Percentiles rank a stretch among this genome's conserved stretches.
Conservation (phyloP, 2,329 filamentous ascomycete species). For the Calonectria pseudoturangicola region DNA sequence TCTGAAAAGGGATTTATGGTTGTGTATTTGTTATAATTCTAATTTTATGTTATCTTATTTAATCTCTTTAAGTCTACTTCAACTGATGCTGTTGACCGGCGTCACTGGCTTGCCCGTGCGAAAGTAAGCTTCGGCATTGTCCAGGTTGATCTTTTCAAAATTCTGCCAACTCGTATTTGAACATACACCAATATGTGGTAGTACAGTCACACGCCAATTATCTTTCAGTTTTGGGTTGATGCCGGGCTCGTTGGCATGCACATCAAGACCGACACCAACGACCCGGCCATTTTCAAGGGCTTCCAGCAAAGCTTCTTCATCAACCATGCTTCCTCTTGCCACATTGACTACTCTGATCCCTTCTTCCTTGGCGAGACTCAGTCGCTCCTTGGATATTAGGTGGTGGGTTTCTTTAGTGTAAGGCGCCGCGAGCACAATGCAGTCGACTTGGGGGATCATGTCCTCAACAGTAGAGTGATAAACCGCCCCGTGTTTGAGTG, state of each 20-base stretch:
- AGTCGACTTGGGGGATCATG: constrained; percentile 38
- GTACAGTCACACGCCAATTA: constrained; percentile 42
- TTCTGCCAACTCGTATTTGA: constrained; percentile 45
- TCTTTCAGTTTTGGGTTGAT: constrained; percentile 43
- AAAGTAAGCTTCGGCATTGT: constrained; percentile 44
- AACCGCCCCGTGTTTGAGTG: constrained; percentile 18
- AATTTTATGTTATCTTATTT: no score
- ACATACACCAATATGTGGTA: constrained; percentile 46
- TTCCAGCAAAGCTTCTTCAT: constrained; percentile 47
- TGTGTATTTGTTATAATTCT: no score
- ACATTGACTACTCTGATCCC: constrained; percentile 47
- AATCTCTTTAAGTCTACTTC: not conserved
- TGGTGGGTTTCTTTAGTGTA: constrained; percentile 46
- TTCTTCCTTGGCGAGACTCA: constrained; percentile 38
- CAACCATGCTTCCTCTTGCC: constrained; percentile 46
- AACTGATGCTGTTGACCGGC: constrained; percentile 39
- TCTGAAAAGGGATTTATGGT: no score
- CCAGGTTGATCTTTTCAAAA: constrained; percentile 42
- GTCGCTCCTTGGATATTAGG: constrained; percentile 33
- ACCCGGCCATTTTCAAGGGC: constrained; percentile 42
- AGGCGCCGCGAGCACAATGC: constrained; percentile 46
- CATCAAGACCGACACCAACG: constrained; percentile 44
- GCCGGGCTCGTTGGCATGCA: constrained; percentile 45
- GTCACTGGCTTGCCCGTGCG: constrained; percentile 38
- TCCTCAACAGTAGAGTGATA: constrained; percentile 33